These are phyloP conservation scores for Cystofilobasidium ferigula DNA, from an alignment of 768 basidiomycete genomes.

Conservation along the genomic window DNA sequence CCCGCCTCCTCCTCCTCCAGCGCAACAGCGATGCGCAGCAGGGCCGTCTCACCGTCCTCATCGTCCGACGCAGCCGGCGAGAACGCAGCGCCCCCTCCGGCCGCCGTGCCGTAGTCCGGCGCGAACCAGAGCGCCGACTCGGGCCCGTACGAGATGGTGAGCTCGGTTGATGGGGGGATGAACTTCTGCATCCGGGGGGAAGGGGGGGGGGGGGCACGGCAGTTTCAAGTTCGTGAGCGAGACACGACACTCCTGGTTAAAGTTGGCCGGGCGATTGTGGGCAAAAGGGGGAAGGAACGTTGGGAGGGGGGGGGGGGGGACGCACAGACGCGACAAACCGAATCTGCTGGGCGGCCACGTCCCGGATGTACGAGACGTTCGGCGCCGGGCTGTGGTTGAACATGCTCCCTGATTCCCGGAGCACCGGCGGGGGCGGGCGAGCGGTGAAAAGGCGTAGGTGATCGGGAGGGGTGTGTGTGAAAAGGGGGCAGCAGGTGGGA, in stretches of 20 bases:
- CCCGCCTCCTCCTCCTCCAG: too few relatives aligned
- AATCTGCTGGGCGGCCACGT: slow-evolving; percentile 29
- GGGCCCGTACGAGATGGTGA: slow-evolving; percentile 24
- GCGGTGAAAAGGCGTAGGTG: neutral
- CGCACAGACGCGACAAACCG: slow-evolving; percentile 16
- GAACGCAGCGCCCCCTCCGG: neutral
- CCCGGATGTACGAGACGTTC: slow-evolving; percentile 37
- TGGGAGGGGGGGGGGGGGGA: neutral
- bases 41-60: neutral
- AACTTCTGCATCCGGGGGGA: slow-evolving; percentile 10
- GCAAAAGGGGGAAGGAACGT: neutral
- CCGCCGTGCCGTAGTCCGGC: slow-evolving; percentile 10
- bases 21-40: too few relatives aligned
- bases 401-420: slow-evolving; percentile 50
- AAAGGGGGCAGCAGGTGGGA: neutral
- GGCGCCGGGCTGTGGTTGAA: slow-evolving; percentile 52
- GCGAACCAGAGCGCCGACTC: slow-evolving; percentile 24
- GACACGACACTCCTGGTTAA: too few relatives aligned
- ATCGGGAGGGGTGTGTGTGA: neutral
- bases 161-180: slow-evolving; percentile 23
- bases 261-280: too few relatives aligned
- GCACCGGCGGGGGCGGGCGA: neutral
- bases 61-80: neutral
- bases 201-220: neutral
- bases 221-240: neutral